These are phyloP conservation scores for Aschersonia sp. DNA, from an alignment of 2,329 filamentous ascomycete species.

Conservation along the genomic window DNA sequence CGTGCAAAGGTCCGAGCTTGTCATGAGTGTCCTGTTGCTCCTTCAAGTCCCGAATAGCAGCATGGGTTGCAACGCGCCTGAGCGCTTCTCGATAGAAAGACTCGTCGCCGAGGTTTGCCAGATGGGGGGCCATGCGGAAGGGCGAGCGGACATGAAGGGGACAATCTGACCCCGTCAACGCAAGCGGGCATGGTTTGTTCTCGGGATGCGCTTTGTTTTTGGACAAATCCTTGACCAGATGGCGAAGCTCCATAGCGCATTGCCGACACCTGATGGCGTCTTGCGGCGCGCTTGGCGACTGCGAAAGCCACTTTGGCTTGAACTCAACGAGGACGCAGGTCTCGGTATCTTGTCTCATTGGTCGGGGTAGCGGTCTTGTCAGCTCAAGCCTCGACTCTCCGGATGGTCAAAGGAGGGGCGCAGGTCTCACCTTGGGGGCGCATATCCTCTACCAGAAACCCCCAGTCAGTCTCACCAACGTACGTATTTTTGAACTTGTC, in stretches of 20 bases:
- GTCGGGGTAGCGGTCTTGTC: background rate
- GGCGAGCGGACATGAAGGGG: conserved; percentile 27
- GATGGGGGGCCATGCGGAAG: conserved; percentile 21
- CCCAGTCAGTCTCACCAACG: conserved; percentile 42
- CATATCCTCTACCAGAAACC: conserved; percentile 65
- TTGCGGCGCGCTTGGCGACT: conserved; percentile 56
- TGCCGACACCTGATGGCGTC: conserved; percentile 55
- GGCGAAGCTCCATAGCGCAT: conserved; percentile 42
- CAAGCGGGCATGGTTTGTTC: conserved; percentile 47
- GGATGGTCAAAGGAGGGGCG: conserved; percentile 2
- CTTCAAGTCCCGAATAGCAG: conserved; percentile 19
- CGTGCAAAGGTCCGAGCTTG: conserved; percentile 25
- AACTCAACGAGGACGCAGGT: conserved; percentile 47
- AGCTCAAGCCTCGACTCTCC: background rate
- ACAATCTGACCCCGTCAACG: conserved; percentile 39
- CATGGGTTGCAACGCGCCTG: conserved; percentile 16
- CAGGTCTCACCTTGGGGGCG: conserved; percentile 14
- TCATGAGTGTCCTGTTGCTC: conserved; percentile 27
- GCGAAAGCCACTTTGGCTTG: conserved; percentile 73
- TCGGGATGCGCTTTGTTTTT: conserved; percentile 18
- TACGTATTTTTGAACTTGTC: conserved; percentile 33
- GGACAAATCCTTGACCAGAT: conserved; percentile 17
- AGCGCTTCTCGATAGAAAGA: conserved; percentile 12
- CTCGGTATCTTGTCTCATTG: conserved; percentile 10
- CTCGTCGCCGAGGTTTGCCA: conserved; percentile 14